phyloP scores from a whole-genome alignment of 2,329 filamentous ascomycete genomes.

The Trichophyton rubrum region DNA sequence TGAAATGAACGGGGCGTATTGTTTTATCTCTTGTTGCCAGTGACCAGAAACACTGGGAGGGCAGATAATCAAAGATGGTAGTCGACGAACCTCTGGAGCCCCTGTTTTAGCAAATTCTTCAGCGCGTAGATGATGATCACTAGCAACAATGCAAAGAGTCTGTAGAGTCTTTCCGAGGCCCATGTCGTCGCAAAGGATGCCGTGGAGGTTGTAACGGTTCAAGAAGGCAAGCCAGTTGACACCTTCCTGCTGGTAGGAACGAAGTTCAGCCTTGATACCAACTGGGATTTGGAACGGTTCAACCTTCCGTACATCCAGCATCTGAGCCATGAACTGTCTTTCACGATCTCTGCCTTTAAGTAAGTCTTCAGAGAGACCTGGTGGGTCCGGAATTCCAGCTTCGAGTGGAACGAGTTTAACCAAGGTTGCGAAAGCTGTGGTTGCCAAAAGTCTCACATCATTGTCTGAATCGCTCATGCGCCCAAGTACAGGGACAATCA shows the following conservation, averaged over 20 bases:
- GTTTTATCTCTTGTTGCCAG: constrained; percentile 95
- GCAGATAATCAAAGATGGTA: constrained; percentile 90
- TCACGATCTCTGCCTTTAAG: constrained; percentile 85
- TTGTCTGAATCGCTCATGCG: constrained; percentile 98
- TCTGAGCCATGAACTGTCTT: constrained; percentile 89
- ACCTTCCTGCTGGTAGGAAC: constrained; percentile 95
- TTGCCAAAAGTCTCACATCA: constrained; percentile 85
- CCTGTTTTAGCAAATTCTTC: constrained; percentile 79
- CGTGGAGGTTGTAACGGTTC: constrained; percentile 94
- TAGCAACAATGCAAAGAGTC: constrained; percentile 94
- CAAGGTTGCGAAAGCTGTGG: constrained; percentile 89
- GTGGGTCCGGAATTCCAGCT: constrained; percentile 92
- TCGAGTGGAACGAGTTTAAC: constrained; percentile 96
- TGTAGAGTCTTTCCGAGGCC: constrained; percentile 95
- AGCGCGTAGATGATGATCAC: constrained; percentile 85
- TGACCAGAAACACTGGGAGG: constrained; percentile 93
- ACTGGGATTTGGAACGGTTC: constrained; percentile 89
- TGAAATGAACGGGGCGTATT: constrained; percentile 86
- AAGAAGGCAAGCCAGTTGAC: constrained; percentile 98
- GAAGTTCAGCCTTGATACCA: constrained; percentile 88
- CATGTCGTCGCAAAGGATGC: constrained; percentile 98
- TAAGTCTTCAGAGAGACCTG: constrained; percentile 76
- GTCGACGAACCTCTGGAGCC: constrained; percentile 59
- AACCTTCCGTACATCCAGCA: constrained; percentile 93
- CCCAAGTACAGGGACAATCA: constrained; percentile 91